A percentile compares a stretch with the other conserved stretches of the same genome.
These are phyloP conservation scores for Lizonia empirigonia DNA, from an alignment of 2,329 filamentous ascomycete species.

Conservation along the genomic window DNA sequence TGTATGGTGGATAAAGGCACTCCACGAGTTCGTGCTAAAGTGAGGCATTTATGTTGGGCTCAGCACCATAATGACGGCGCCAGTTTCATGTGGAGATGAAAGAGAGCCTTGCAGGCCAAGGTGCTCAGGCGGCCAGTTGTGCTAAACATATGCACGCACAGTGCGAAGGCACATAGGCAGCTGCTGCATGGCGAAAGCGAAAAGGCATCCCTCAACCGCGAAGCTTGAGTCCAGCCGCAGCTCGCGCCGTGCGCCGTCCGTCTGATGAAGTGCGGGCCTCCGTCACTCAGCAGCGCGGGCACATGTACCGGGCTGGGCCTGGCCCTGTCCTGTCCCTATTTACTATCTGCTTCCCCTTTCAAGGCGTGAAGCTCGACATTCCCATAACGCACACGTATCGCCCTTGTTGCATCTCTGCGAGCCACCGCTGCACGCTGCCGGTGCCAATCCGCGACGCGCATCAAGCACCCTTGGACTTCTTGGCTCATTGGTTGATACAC, in stretches of 20 bases:
- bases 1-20: constrained; percentile 16
- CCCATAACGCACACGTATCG: constrained; percentile 6
- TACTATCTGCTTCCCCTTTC: constrained; percentile 2
- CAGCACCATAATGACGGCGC: constrained; percentile 6
- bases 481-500: constrained; percentile 13
- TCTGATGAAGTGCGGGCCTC: constrained; percentile 24
- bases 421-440: constrained; percentile 12
- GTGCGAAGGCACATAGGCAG: constrained; percentile 11
- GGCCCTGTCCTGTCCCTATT: constrained; percentile 19
- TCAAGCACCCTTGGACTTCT: constrained; percentile 32
- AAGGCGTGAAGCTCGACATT: constrained; percentile 2
- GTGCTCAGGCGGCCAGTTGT: constrained; percentile 6
- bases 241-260: constrained; percentile 4
- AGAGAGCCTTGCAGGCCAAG: constrained; percentile 4
- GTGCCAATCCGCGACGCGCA: constrained; percentile 26
- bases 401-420: constrained; percentile 5
- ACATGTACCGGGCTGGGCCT: constrained; percentile 26
- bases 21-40: constrained; percentile 11
- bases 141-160: constrained; percentile 19
- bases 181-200: constrained; percentile 1
- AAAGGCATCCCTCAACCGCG: constrained; percentile 1
- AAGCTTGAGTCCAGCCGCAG: constrained; percentile 7
- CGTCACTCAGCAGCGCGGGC: constrained; percentile 24
- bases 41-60: constrained; percentile 18
- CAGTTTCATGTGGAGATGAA: constrained; percentile 12